Base-by-base conservation (phyloP, 2,329 filamentous ascomycete species). In the Penicillium sp. region DNA sequence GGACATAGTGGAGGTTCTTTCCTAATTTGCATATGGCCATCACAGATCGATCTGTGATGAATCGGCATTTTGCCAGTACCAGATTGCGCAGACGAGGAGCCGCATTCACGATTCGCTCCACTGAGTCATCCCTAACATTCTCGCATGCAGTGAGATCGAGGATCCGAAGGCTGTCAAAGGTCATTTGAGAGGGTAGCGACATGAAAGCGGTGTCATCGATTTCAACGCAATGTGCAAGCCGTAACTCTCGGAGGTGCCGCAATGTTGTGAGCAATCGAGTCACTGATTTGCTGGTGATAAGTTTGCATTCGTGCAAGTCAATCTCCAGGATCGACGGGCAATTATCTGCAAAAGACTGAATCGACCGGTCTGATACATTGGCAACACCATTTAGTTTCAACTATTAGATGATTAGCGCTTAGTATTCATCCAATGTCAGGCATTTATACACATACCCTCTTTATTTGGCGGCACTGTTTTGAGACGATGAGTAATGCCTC, bases 1-100 rank as follows among this genome's bases (percentile, higher is more conserved):
- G 94, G 48, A 99, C 87, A 71, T 96, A 97, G 73, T 99, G 94
- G 51, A 99, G 78, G 66, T 97, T 99, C 79, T 97, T 97, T 58
- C 92, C 91, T 4, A 99, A 81, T 64, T 84, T 87, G 53, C 91
- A 88, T 60, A 99, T 97, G 52, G 92, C 88, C 63, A 88, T 80
- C 8, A 99, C 91, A 8, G 93, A 88, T 43, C 84, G 82, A 74
- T 99, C 93, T 1, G 94, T 97, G 66, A 99, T 90, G 67, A 92
- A 88, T 60, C 89, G 85, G 74, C 94, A 99, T 76, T 99, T 99
- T 60, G 92, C 91, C 14, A 99, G 82, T 6, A 99, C 92, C 3
- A 99, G 80, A 68, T 97, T 97, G 49, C 94, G 87, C 48, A 99
- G 81, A 10, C 92, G 86, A 6, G 94, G 94, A 4, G 94, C 92